Evolutionary conservation across 768 basidiomycete species (phyloP).

Genomic region (Collybia nuda): DNA sequence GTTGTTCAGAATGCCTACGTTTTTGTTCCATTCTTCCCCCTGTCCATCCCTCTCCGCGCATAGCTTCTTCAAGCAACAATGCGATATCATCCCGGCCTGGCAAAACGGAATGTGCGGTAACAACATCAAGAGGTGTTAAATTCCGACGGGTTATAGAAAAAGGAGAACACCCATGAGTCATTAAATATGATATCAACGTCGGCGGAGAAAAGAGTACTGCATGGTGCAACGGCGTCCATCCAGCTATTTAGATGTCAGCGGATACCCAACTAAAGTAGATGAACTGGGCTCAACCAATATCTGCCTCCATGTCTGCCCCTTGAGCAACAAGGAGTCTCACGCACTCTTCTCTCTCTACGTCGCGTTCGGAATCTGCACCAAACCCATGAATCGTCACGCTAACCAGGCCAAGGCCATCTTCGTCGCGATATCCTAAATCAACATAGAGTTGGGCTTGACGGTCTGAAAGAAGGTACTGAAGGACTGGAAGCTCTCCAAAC

Average conservation of each 20-base stretch:
- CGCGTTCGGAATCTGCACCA: slow-evolving; percentile 76
- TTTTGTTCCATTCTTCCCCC: slow-evolving; percentile 75
- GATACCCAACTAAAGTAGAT: neutral
- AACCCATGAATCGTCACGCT: slow-evolving; percentile 80
- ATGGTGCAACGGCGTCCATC: slow-evolving; percentile 95
- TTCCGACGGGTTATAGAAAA: slow-evolving; percentile 75
- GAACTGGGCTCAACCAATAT: slow-evolving; percentile 52
- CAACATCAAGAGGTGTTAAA: slow-evolving; percentile 85
- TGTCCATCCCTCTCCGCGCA: slow-evolving; percentile 83
- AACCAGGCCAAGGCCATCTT: slow-evolving; percentile 83
- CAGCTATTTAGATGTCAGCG: slow-evolving; percentile 46
- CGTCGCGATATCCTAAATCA: slow-evolving; percentile 73
- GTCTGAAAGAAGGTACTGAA: slow-evolving; percentile 73
- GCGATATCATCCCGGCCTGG: slow-evolving; percentile 86
- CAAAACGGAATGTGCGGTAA: slow-evolving; percentile 78
- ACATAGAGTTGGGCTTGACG: slow-evolving; percentile 62
- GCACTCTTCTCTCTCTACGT: slow-evolving; percentile 90
- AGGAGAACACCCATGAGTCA: slow-evolving; percentile 90
- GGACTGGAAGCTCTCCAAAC: slow-evolving; percentile 72
- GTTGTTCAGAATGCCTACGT: slow-evolving; percentile 59
- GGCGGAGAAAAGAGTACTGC: slow-evolving; percentile 88
- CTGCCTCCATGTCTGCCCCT: slow-evolving; percentile 68
- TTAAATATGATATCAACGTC: slow-evolving; percentile 86
- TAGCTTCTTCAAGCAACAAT: slow-evolving; percentile 84
- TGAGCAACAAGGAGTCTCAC: slow-evolving; percentile 77